Percentiles rank a stretch among this genome's conserved stretches.
Conservation (phyloP, 805 yeast genomes). For the Myxozyma vanderwaltii region DNA sequence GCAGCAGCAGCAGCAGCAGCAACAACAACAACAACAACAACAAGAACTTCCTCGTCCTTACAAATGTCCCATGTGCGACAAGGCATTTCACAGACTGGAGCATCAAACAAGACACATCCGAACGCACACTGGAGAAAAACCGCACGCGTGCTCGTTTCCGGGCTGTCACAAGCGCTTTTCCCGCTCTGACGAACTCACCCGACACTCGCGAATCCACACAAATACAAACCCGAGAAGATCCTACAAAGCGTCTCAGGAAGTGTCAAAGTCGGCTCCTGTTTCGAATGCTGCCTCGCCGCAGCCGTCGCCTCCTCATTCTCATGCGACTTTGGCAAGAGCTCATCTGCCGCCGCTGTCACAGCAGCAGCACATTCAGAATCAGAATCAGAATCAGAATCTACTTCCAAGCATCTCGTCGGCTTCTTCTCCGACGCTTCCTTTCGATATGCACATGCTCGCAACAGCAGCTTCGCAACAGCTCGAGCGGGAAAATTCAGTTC, state of each 20-base stretch:
- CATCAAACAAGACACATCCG: slow-evolving; percentile 90
- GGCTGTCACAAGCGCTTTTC: slow-evolving; percentile 82
- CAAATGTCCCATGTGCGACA: slow-evolving; percentile 79
- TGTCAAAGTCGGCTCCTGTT: slow-evolving; percentile 16
- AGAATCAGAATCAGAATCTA: neutral
- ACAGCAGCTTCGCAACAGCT: slow-evolving; percentile 51
- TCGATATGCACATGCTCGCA: slow-evolving; percentile 49
- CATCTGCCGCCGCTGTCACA: neutral
- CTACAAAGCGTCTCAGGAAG: slow-evolving; percentile 14
- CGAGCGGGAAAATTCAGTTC: slow-evolving; percentile 40
- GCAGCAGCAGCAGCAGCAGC: slow-evolving; percentile 1
- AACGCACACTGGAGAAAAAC: slow-evolving; percentile 93
- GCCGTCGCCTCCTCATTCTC: slow-evolving; percentile 30
- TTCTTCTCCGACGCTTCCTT: slow-evolving; percentile 30
- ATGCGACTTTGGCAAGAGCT: neutral
- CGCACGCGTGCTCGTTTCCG: slow-evolving; percentile 80
- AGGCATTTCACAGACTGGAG: slow-evolving; percentile 84
- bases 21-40: slow-evolving; percentile 8
- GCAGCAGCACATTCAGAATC: neutral
- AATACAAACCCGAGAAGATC: slow-evolving; percentile 44
- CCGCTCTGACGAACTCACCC: slow-evolving; percentile 80
- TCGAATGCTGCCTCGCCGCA: slow-evolving; percentile 27
- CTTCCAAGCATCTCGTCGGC: neutral
- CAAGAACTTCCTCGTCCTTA: slow-evolving; percentile 62
- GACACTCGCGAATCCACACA: slow-evolving; percentile 78